Evolutionary conservation across 805 yeast genomes (phyloP).

Genomic region (Saccharomycopsis sp.): DNA sequence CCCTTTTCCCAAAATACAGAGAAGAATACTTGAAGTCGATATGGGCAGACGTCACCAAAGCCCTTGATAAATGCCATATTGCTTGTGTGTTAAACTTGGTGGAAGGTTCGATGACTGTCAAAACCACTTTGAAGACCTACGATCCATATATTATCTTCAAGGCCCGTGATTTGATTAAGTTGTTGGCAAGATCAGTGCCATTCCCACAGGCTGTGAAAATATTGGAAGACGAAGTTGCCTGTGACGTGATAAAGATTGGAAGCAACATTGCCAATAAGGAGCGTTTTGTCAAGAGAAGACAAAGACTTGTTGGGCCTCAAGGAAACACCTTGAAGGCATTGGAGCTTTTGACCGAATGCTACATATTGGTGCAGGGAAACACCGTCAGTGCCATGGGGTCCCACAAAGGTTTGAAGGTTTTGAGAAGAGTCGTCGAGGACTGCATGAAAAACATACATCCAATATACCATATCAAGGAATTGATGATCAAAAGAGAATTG

Average conservation of each 20-base stretch:
- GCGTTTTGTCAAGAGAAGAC: conserved; percentile 90
- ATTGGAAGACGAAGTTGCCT: conserved; percentile 84
- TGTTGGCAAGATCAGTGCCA: conserved; percentile 93
- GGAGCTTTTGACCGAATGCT: conserved; percentile 91
- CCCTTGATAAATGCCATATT: conserved; percentile 65
- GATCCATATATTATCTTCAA: conserved; percentile 92
- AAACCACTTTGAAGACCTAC: conserved; percentile 88
- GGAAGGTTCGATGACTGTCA: conserved; percentile 96
- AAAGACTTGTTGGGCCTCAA: conserved; percentile 91
- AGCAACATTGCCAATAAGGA: conserved; percentile 85
- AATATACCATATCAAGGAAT: conserved; percentile 93
- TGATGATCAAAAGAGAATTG: conserved; percentile 94
- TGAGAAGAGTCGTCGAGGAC: conserved; percentile 92
- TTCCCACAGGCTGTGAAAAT: conserved; percentile 93
- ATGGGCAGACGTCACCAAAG: conserved; percentile 89
- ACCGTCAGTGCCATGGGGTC: conserved; percentile 98
- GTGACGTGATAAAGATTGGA: conserved; percentile 95
- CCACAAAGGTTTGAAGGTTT: conserved; percentile 83
- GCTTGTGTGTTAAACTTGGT: conserved; percentile 85
- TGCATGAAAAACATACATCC: conserved; percentile 97
- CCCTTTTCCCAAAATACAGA: conserved; percentile 93
- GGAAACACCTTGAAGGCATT: conserved; percentile 95
- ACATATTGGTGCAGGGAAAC: conserved; percentile 93
- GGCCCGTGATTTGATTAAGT: conserved; percentile 90
- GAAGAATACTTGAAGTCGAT: conserved; percentile 81